Evolutionary conservation across 2,329 filamentous ascomycete species (phyloP).

Genomic region (Huntiella savannae): DNA sequence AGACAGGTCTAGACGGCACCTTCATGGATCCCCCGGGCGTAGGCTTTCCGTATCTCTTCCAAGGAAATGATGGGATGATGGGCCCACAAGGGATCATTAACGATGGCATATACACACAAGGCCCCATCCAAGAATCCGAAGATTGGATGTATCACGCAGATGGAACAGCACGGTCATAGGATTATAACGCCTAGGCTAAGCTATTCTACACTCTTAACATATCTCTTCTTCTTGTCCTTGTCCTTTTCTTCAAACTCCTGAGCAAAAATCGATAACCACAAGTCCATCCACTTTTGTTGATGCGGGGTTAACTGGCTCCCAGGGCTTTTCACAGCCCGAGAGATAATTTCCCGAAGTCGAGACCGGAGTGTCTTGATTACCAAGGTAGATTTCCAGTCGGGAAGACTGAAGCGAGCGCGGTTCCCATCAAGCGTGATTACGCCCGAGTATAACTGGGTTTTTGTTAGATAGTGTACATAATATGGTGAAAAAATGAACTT

Average conservation of each 20-base stretch:
- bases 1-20: not conserved
- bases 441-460: constrained; percentile 56
- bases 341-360: constrained; percentile 57
- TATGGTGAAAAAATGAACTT: constrained; percentile 16
- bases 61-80: too few relatives aligned
- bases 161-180: too few relatives aligned
- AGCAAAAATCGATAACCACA: constrained; percentile 51
- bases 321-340: constrained; percentile 48
- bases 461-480: not conserved
- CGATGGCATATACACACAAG: too few relatives aligned
- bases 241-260: constrained; percentile 10
- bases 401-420: constrained; percentile 60
- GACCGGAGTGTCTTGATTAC: constrained; percentile 66
- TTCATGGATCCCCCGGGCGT: too few relatives aligned
- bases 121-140: too few relatives aligned
- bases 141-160: too few relatives aligned
- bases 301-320: constrained; percentile 43
- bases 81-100: too few relatives aligned
- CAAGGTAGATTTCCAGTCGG: constrained; percentile 79
- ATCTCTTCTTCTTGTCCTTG: not conserved
- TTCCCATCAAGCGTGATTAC: constrained; percentile 78
- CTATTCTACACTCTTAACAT: constrained; percentile 1
- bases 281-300: constrained; percentile 54
- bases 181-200: not conserved
- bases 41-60: too few relatives aligned